Conservation (phyloP, 768 basidiomycete species). For the Termitomyces sp. region DNA sequence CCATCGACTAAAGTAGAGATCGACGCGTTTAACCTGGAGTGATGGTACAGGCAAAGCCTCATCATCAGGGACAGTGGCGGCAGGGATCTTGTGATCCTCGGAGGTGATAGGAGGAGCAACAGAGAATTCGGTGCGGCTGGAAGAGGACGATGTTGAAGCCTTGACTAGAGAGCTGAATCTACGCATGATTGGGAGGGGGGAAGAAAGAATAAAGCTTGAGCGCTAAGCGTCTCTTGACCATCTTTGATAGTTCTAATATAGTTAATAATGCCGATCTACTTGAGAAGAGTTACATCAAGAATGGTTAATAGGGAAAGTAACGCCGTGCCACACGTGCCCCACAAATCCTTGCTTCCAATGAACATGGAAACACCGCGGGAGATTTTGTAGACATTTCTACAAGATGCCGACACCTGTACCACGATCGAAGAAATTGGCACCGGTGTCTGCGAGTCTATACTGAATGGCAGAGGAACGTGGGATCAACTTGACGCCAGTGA, state of each 20-base stretch:
- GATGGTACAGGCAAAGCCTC: constrained; percentile 40
- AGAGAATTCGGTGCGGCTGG: background rate
- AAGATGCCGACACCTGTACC: constrained; percentile 68
- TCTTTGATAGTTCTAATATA: constrained; percentile 1
- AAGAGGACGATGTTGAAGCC: constrained; percentile 2
- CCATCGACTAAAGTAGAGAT: constrained; percentile 59
- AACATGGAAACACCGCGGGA: background rate
- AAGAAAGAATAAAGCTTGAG: background rate
- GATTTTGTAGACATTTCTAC: constrained; percentile 3
- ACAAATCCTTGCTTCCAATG: background rate
- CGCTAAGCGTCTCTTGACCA: background rate
- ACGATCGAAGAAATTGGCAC: constrained; percentile 67
- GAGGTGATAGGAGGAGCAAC: background rate
- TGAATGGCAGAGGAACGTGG: constrained; percentile 59
- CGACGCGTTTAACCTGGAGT: constrained; percentile 58
- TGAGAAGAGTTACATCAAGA: background rate
- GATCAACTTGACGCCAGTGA: constrained; percentile 36
- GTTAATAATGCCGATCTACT: background rate
- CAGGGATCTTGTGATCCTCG: constrained; percentile 31
- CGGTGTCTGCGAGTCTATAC: constrained; percentile 66
- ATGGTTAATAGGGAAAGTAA: background rate
- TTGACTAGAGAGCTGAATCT: constrained; percentile 15
- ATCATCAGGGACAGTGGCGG: constrained; percentile 29
- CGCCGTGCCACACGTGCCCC: background rate
- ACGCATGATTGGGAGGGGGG: constrained; percentile 17